These are phyloP conservation scores for Aotearoamyces nothofagi DNA, from an alignment of 2,329 filamentous ascomycete species.

Conservation along the genomic window DNA sequence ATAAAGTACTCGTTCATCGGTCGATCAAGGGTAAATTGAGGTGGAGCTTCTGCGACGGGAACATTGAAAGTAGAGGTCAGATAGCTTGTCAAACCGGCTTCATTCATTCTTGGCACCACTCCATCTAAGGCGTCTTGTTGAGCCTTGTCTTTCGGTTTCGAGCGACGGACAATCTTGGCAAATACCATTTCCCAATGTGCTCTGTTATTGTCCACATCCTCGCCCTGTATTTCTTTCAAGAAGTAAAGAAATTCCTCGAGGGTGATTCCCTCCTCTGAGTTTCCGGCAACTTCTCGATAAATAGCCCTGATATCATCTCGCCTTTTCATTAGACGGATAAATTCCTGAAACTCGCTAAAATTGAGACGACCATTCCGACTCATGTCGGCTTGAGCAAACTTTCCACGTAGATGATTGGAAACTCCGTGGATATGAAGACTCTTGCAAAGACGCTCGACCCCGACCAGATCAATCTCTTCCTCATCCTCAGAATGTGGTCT, in stretches of 20 bases:
- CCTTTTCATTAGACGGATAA: conserved; percentile 70
- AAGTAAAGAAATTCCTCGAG: conserved; percentile 63
- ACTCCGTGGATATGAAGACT: conserved; percentile 87
- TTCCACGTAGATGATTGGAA: conserved; percentile 52
- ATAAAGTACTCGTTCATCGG: conserved; percentile 96
- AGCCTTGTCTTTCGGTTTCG: conserved; percentile 30
- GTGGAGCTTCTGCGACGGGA: conserved; percentile 44
- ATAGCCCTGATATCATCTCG: conserved; percentile 67
- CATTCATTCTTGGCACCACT: conserved; percentile 49
- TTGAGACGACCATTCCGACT: conserved; percentile 50
- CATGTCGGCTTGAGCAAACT: conserved; percentile 61
- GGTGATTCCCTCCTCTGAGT: conserved; percentile 50
- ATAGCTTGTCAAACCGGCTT: conserved; percentile 64
- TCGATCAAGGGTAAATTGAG: conserved; percentile 53
- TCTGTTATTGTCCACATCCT: conserved; percentile 55
- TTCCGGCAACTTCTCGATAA: conserved; percentile 45
- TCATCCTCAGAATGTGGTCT: conserved; percentile 35
- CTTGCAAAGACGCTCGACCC: conserved; percentile 72
- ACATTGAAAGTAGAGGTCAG: conserved; percentile 62
- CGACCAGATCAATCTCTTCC: conserved; percentile 61
- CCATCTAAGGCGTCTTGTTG: conserved; percentile 25
- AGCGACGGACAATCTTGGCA: conserved; percentile 47
- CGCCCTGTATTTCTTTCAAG: conserved; percentile 55
- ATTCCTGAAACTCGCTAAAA: conserved; percentile 69
- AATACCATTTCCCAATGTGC: conserved; percentile 60